A percentile compares a stretch with the other conserved stretches of the same genome.
Conservation (phyloP, 2,329 filamentous ascomycete genomes). For the Ceratocystis cubensis region DNA sequence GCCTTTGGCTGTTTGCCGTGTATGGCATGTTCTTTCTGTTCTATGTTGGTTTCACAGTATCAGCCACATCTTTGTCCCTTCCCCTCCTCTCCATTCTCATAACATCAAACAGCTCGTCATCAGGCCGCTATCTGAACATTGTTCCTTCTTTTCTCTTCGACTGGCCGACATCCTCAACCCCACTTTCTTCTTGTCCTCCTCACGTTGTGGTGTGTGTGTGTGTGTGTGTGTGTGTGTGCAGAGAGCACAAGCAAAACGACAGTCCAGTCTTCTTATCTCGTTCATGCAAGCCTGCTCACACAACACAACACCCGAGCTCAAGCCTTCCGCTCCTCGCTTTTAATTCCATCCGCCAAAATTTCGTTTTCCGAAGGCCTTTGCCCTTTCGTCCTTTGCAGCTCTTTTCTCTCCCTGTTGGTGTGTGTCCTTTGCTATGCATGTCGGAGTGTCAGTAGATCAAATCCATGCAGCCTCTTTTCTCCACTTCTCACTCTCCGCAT, state of each 20-base stretch:
- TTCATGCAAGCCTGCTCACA: slow-evolving; percentile 1
- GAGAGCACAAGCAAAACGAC: neutral
- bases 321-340: no score
- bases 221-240: neutral
- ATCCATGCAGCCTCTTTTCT: slow-evolving; percentile 8
- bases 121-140: neutral
- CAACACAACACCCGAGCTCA: neutral
- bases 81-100: neutral
- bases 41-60: neutral
- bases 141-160: neutral
- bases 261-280: neutral
- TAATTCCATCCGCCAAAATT: no score
- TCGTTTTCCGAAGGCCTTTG: neutral
- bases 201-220: neutral
- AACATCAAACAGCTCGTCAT: neutral
- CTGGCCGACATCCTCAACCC: neutral
- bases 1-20: neutral
- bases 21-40: neutral
- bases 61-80: neutral
- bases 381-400: neutral
- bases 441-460: slow-evolving; percentile 5
- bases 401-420: neutral
- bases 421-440: slow-evolving; percentile 7
- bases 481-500: neutral
- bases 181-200: neutral